Evolutionary conservation across 352 stramenopile species (phyloP).

Genomic region (Pythium vanterpoolii): DNA sequence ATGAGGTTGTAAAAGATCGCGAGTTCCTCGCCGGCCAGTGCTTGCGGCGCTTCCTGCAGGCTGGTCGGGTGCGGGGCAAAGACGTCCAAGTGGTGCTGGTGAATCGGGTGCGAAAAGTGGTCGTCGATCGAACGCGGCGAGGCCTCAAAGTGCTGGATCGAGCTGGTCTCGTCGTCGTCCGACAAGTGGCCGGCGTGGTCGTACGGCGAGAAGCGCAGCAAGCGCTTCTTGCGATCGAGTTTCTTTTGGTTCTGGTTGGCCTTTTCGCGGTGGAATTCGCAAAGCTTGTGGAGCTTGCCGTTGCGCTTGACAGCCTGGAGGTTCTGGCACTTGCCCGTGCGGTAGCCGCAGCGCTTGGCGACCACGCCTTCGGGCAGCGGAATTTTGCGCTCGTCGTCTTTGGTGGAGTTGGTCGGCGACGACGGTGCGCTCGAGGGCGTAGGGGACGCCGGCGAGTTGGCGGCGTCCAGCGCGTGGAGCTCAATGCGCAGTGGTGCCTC

Average conservation of each 20-base stretch:
- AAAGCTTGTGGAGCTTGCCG: conserved; percentile 81
- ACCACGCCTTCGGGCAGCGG: conserved; percentile 23
- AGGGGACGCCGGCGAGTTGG: background rate
- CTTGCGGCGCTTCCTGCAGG: conserved; percentile 60
- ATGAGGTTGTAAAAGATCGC: conserved; percentile 80
- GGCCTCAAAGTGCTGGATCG: conserved; percentile 24
- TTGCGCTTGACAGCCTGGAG: conserved; percentile 80
- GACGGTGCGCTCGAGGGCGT: conserved; percentile 13
- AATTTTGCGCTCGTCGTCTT: conserved; percentile 19
- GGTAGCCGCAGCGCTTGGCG: conserved; percentile 67
- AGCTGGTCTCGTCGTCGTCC: conserved; percentile 34
- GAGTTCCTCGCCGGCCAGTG: conserved; percentile 59
- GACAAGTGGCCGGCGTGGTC: conserved; percentile 23
- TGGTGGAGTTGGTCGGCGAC: conserved; percentile 11
- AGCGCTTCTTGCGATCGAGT: conserved; percentile 80
- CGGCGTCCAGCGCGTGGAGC: conserved; percentile 14
- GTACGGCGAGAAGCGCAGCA: conserved; percentile 51
- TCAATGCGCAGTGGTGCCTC: conserved; percentile 30
- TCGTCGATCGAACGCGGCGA: conserved; percentile 57
- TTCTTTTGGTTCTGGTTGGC: conserved; percentile 87
- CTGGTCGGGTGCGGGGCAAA: conserved; percentile 45
- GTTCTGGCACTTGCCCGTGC: conserved; percentile 80
- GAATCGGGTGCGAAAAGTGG: conserved; percentile 21
- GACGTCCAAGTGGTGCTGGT: conserved; percentile 19
- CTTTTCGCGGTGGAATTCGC: conserved; percentile 81